Evolutionary conservation across 2,329 filamentous ascomycete species (phyloP).

Genomic region (Gnomoniopsis sp.): DNA sequence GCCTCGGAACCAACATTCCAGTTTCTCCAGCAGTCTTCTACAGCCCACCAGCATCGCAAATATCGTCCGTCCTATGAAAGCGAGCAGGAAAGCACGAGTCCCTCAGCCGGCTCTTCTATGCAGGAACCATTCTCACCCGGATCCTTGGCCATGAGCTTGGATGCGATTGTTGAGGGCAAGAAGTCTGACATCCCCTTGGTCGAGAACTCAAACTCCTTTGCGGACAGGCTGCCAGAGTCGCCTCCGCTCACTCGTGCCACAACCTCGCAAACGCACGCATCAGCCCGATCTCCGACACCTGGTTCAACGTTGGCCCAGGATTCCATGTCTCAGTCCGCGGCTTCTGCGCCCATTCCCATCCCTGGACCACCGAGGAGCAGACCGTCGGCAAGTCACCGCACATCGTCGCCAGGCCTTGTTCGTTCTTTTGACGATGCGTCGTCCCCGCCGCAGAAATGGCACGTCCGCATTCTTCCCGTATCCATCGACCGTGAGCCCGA

Average conservation of each 20-base stretch:
- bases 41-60: neutral
- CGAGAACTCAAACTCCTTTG: neutral
- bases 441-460: neutral
- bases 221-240: neutral
- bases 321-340: neutral
- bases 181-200: constrained; percentile 2
- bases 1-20: neutral
- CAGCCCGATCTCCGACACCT: neutral
- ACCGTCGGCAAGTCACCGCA: neutral
- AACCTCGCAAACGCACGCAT: neutral
- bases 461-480: constrained; percentile 5
- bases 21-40: neutral
- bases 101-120: neutral
- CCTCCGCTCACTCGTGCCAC: neutral
- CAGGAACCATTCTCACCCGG: constrained; percentile 14
- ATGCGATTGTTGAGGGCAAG: constrained; percentile 7
- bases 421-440: neutral
- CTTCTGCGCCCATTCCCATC: neutral
- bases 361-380: neutral
- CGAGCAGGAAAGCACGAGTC: neutral
- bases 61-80: neutral
- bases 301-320: neutral
- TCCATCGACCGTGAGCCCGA: neutral
- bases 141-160: constrained; percentile 11
- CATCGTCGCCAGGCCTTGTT: neutral